phyloP scores from a whole-genome alignment of 2,329 filamentous ascomycete genomes.

The Trichoderma koningiopsis region DNA sequence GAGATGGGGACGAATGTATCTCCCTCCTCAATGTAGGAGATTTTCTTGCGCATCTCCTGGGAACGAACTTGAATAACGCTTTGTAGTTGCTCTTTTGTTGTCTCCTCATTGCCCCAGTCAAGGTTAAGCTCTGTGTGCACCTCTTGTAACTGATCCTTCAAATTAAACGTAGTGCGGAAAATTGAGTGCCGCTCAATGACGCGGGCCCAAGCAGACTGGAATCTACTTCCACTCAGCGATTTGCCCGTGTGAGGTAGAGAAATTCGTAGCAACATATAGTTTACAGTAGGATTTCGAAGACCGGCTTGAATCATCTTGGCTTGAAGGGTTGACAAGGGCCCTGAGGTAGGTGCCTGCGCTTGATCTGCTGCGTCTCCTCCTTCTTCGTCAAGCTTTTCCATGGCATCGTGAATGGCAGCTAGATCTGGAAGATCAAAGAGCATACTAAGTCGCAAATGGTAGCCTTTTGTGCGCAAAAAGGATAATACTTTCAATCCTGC shows the following conservation, averaged over 20 bases:
- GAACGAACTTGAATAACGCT: background rate
- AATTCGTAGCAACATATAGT: background rate
- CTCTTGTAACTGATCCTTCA: background rate
- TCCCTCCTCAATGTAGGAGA: background rate
- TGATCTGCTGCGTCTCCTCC: background rate
- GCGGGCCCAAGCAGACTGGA: background rate
- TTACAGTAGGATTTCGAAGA: background rate
- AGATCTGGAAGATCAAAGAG: constrained; percentile 5
- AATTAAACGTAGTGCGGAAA: background rate
- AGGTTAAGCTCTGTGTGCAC: background rate
- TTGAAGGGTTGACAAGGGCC: background rate
- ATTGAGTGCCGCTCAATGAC: constrained; percentile 2
- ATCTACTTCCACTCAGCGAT: background rate
- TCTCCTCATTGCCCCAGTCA: background rate
- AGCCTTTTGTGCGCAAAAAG: background rate
- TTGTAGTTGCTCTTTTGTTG: background rate
- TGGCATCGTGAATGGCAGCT: background rate
- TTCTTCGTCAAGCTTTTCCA: background rate
- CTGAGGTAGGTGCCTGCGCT: background rate
- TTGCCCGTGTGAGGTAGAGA: background rate
- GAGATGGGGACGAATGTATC: constrained; percentile 1
- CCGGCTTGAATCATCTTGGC: constrained; percentile 3
- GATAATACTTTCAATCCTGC: constrained; percentile 1
- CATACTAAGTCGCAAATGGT: background rate
- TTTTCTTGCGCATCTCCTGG: background rate